Conservation (phyloP, 2,329 filamentous ascomycete genomes). For the Fusarium phyllophilum region DNA sequence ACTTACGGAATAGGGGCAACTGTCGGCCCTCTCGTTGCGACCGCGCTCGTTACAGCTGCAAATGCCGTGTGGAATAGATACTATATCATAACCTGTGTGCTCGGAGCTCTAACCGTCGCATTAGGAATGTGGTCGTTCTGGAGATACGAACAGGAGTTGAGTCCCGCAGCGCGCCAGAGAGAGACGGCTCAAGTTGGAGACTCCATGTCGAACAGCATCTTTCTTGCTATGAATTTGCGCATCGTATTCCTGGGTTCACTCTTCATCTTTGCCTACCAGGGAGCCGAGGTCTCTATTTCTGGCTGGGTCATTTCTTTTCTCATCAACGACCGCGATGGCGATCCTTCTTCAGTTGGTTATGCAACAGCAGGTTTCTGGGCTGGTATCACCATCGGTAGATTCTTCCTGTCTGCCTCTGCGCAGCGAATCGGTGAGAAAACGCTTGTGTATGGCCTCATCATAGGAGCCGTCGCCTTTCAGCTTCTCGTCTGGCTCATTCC, state of each 20-base stretch:
- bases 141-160: constrained; percentile 71
- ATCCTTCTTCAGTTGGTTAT: constrained; percentile 79
- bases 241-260: constrained; percentile 78
- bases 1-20: constrained; percentile 74
- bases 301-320: constrained; percentile 91
- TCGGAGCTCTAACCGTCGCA: constrained; percentile 66
- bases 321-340: constrained; percentile 75
- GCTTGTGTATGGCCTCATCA: constrained; percentile 71
- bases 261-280: constrained; percentile 89
- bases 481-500: constrained; percentile 83
- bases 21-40: constrained; percentile 78
- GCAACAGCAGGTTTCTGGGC: constrained; percentile 78
- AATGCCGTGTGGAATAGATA: constrained; percentile 74
- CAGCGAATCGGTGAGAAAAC: constrained; percentile 75
- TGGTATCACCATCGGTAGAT: constrained; percentile 80
- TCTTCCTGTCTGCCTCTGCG: constrained; percentile 74
- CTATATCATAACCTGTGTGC: constrained; percentile 72
- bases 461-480: constrained; percentile 73
- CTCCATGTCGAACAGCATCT: constrained; percentile 54
- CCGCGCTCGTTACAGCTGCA: constrained; percentile 71
- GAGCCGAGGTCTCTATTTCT: constrained; percentile 83
- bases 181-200: constrained; percentile 33
- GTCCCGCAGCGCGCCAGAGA: constrained; percentile 49
- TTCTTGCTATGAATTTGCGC: constrained; percentile 60
- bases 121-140: constrained; percentile 75